Percentiles rank a stretch among this genome's conserved stretches.
phyloP scores from a whole-genome alignment of 805 yeast species.

The Dipodascus albidus region DNA sequence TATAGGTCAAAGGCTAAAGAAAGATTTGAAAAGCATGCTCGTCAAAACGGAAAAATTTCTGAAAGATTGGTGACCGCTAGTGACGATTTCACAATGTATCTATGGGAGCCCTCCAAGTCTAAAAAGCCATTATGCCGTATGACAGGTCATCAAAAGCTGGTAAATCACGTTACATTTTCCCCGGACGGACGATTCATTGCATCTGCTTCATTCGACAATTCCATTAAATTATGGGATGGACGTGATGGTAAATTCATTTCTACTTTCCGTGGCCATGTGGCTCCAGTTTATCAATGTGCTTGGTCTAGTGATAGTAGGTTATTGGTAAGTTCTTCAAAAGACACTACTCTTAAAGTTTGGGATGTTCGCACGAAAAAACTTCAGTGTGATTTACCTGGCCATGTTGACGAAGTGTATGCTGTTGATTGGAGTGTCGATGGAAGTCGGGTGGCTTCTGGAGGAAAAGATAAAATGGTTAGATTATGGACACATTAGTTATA shows the following conservation, averaged over 20 bases:
- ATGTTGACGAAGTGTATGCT: conserved; percentile 88
- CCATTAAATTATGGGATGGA: conserved; percentile 95
- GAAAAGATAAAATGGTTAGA: conserved; percentile 89
- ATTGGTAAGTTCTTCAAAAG: conserved; percentile 88
- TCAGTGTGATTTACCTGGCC: conserved; percentile 89
- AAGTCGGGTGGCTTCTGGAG: conserved; percentile 88
- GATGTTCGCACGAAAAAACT: conserved; percentile 79
- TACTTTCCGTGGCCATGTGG: conserved; percentile 93
- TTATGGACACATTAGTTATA: conserved; percentile 62
- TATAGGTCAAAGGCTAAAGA: conserved; percentile 45
- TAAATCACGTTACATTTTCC: conserved; percentile 88
- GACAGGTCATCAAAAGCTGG: conserved; percentile 97
- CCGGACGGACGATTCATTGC: conserved; percentile 91
- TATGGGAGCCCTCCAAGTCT: conserved; percentile 84
- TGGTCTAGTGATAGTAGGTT: conserved; percentile 95
- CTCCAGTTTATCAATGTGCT: conserved; percentile 93
- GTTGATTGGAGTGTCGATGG: conserved; percentile 99
- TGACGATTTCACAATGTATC: conserved; percentile 95
- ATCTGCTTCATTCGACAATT: conserved; percentile 90
- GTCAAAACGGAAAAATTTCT: conserved; percentile 38
- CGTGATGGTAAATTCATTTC: conserved; percentile 79
- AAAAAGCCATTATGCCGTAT: conserved; percentile 81
- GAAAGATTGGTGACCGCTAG: conserved; percentile 91
- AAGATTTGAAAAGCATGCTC: conserved; percentile 52
- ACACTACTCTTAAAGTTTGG: conserved; percentile 94